Evolutionary conservation across 1,284 basidiomycete species (phyloP).

Genomic region (Cronartium quercuum): DNA sequence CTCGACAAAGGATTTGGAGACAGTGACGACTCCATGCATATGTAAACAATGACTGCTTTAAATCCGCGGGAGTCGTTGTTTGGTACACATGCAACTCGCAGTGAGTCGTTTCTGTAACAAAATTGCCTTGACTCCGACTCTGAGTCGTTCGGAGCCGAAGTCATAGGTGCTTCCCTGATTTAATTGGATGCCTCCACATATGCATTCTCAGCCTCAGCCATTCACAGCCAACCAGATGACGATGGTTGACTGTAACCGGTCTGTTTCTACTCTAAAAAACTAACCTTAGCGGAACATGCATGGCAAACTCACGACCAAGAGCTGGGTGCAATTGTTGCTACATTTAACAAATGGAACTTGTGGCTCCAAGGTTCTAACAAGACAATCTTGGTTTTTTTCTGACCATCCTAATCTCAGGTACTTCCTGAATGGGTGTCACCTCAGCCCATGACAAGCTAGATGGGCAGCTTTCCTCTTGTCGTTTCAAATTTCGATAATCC

Average conservation of each 20-base stretch:
- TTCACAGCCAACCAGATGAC: too few relatives aligned
- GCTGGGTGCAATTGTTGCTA: background rate
- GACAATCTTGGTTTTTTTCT: background rate
- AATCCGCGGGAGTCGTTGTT: too few relatives aligned
- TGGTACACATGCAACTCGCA: too few relatives aligned
- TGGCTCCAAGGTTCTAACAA: background rate
- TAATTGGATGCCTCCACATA: slow-evolving; percentile 2
- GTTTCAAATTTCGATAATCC: slow-evolving; percentile 1
- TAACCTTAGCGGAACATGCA: background rate
- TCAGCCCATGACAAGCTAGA: background rate
- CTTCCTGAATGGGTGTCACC: background rate
- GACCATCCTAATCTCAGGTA: slow-evolving; percentile 15
- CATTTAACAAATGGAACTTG: slow-evolving; percentile 4
- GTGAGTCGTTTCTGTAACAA: too few relatives aligned
- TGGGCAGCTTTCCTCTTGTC: slow-evolving; percentile 9
- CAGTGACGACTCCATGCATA: too few relatives aligned
- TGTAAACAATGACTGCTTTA: too few relatives aligned
- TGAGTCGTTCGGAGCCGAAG: too few relatives aligned
- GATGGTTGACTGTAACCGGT: slow-evolving; percentile 5
- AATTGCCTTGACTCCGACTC: too few relatives aligned
- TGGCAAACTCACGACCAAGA: slow-evolving; percentile 11
- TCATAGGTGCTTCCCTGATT: too few relatives aligned
- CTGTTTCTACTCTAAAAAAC: background rate
- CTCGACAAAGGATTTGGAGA: too few relatives aligned
- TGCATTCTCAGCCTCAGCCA: too few relatives aligned